Base-by-base conservation (phyloP, 768 basidiomycete species). In the Coprinopsis cinerea region DNA sequence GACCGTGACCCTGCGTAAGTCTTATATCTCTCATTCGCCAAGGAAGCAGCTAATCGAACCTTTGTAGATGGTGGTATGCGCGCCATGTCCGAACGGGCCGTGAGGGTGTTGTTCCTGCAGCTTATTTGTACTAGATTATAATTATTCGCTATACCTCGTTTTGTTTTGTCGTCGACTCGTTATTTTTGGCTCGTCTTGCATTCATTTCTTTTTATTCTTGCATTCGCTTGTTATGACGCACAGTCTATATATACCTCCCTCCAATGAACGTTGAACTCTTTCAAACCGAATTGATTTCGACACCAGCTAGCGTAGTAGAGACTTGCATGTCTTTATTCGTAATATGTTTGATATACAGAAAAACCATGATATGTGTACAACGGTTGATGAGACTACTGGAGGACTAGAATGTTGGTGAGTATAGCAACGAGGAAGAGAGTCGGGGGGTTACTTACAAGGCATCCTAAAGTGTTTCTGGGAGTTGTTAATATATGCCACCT, bases 91-190 rank as follows among this genome's bases (percentile, higher is more conserved):
- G 78, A 45, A 83, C 85, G 41, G 88, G 92, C 7, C 78, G 74
- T 43, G 90, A 94, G 68, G 93, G 93, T 11, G 88, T 94, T 26
- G 88, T 96, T 44, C 93, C 93, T 7, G 88, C 91, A 35, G 82
- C 90, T 50, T 97, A 94, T 75, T 74, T 91, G 69, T 91, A 89
- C 71, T 92, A 75, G 79, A 65, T 44, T 51, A 55, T 62, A 61
- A 55, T 61, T 62, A 54, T 62, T 62, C 58, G 65, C 60, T 55
- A 63, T 58, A 64, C 66, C 66, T 69, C 66, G 43, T 59, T 47
- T 57, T 67, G 63, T 68, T 64, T 62, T 64, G 44, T 65, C 63
- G 58, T 54, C 42, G n/a, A n/a, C n/a, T n/a, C n/a, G n/a, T n/a
- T n/a, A n/a, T n/a, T n/a, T n/a, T 59, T 60, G 62, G 56, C 59